Percentiles rank a stretch among this genome's conserved stretches.
Evolutionary conservation across 2,329 filamentous ascomycete genomes (phyloP).

Genomic region (Akanthomyces uredinophilus): DNA sequence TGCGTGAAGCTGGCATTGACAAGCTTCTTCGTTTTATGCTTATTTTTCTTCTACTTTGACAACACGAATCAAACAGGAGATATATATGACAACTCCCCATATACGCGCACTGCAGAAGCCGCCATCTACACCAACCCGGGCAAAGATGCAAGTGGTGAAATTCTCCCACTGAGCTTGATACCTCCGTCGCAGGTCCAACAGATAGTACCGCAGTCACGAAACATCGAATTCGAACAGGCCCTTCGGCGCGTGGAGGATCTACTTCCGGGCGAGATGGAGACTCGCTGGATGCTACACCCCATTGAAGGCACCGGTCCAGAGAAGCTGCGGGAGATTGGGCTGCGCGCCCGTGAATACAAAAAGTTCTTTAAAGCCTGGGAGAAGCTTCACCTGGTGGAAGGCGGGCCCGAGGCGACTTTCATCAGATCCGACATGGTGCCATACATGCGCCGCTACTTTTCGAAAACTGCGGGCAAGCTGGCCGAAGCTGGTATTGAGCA

Average conservation of each 20-base stretch:
- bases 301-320: neutral
- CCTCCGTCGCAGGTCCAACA: neutral
- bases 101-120: neutral
- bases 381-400: neutral
- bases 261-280: neutral
- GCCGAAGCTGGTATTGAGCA: neutral
- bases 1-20: neutral
- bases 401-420: neutral
- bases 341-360: conserved; percentile 4
- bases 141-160: neutral
- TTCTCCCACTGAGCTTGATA: neutral
- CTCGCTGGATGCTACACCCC: neutral
- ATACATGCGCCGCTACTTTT: conserved; percentile 1
- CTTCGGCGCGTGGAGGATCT: neutral
- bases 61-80: neutral
- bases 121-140: neutral
- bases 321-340: conserved; percentile 6
- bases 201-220: neutral
- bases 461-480: neutral
- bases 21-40: neutral
- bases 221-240: neutral
- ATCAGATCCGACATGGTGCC: neutral
- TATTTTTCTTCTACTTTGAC: neutral
- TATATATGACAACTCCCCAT: neutral
- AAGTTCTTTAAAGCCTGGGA: neutral